phyloP scores from a whole-genome alignment of 768 basidiomycete species.

The Pleurotus pulmonarius region DNA sequence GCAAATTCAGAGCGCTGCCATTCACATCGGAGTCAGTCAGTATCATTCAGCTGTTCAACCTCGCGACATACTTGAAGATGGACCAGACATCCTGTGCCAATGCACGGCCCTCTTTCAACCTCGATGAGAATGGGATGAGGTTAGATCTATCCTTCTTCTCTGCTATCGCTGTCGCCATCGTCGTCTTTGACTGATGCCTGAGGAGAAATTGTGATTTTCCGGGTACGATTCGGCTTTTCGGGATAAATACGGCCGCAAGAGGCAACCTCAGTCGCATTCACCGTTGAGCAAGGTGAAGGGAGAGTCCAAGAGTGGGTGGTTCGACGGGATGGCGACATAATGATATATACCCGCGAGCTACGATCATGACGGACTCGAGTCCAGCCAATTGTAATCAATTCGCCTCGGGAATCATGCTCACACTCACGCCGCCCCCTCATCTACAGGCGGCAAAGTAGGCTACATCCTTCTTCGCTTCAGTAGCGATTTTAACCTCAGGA shows the following conservation, averaged over 20 bases:
- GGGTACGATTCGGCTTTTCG: constrained; percentile 4
- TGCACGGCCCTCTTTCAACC: constrained; percentile 72
- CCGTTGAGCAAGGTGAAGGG: too few species aligned
- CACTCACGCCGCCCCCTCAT: too few species aligned
- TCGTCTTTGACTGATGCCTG: background rate
- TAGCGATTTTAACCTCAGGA: too few species aligned
- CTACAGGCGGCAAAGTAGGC: too few species aligned
- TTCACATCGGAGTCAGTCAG: constrained; percentile 9
- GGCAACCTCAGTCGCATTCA: background rate
- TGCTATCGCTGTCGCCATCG: background rate
- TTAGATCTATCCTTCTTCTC: constrained; percentile 34
- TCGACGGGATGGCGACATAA: background rate
- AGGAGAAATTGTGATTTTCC: background rate
- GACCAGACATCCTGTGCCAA: constrained; percentile 87
- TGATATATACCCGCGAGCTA: background rate
- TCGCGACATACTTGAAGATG: constrained; percentile 66
- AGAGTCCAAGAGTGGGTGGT: background rate
- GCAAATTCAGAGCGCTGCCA: constrained; percentile 79
- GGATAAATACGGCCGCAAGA: background rate
- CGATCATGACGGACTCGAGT: background rate
- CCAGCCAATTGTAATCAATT: background rate
- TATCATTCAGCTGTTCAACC: background rate
- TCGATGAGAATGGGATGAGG: constrained; percentile 67
- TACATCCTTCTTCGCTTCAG: too few species aligned
- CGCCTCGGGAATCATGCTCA: too few species aligned